Base-by-base conservation (phyloP, 306 rosid genomes). In the Citrullus amarus region DNA sequence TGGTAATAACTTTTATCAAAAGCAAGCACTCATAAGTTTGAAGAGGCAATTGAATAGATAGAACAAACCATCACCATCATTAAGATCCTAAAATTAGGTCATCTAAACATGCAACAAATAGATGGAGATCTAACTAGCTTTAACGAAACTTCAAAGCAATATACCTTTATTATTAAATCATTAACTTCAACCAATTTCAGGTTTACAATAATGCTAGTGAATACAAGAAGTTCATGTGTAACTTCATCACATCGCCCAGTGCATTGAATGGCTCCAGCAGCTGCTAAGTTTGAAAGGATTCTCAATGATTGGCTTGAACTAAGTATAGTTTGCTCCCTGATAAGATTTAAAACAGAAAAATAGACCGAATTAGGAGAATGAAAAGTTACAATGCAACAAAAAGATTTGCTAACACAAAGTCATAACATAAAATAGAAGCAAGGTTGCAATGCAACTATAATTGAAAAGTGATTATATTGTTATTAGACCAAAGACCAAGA, bases 201-300 rank as follows among this genome's bases (percentile, higher is more conserved):
- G 83, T 87, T 72, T 63, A 92, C 79, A 80, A 87, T 61, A 73
- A 86, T 63, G 81, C 86, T 89, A 68, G 76, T 86, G 83, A 91
- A 95, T 48, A 81, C 85, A 75, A 95, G 92, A 81, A 95, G 89
- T 62, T 91, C 93, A 5, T 80, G 85, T 85, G 86, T 85, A 76
- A 95, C 78, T 81, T 88, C 97, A 82, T 95, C 97, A 60, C 83
- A 75, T 75, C 58, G 80, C 32, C 85, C 90, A 79, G 81, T 83
- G 77, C 96, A 88, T 86, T 78, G 81, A 79, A 95, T 81, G 63
- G 87, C 93, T 59, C 92, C 89, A 28, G 96, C 91, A 36, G 93
- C 96, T 74, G 88, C 90, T 81, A 95, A 86, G 75, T 95, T 95
- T 77, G 91, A 92, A 78, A 95, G 93, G 80, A 95, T 91, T 85